Evolutionary conservation across 495 filamentous ascomycete genomes (phyloP), one percentile per base, ranked within the genome.

Genomic region (Penicillium simplicissimum): DNA sequence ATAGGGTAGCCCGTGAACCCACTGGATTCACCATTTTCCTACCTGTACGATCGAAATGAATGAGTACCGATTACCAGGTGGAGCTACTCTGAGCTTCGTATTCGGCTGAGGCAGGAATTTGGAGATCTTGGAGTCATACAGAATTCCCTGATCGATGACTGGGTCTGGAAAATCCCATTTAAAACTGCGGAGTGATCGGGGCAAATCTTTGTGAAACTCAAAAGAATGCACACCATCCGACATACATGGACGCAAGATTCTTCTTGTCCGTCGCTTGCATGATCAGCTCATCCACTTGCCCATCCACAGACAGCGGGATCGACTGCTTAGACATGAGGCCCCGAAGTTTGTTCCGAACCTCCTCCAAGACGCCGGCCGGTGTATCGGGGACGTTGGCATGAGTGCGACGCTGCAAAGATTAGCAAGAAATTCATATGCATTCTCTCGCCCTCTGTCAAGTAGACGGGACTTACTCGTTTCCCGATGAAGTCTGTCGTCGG

Each of bases 221-320:
- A 64, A 96, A 87, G 70, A 97, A 98, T 21, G 94, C 84, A 81
- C 92, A 96, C 95, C 95, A 98, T 25, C 95, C 95, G 76, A 98
- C 95, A 75, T 98, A 98, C 95, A 98, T 98, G 7, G 82, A 82
- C 15, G 89, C 84, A 72, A 99, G 76, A 67, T 90, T 93, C 66
- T 70, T 83, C 48, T 87, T 86, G 72, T 90, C 83, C 21, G 88
- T 88, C 62, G 95, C 94, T 76, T 92, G 87, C 74, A 88, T 80
- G 55, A 98, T 92, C 68, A 99, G 72, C 70, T 92, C 90, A 71
- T 99, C 91, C 15, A 97, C 93, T 78, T 98, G 93, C 1, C 95
- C 95, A 70, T 97, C 96, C 10, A 98, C 93, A 6, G 91, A 90
- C 23, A 99, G 79, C 48, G 96, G 92, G 48, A 97, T 93, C 43